Evolutionary conservation across 2,329 filamentous ascomycete genomes (phyloP), one percentile per base, ranked within the genome.

Genomic region (Monilinia fructicola): DNA sequence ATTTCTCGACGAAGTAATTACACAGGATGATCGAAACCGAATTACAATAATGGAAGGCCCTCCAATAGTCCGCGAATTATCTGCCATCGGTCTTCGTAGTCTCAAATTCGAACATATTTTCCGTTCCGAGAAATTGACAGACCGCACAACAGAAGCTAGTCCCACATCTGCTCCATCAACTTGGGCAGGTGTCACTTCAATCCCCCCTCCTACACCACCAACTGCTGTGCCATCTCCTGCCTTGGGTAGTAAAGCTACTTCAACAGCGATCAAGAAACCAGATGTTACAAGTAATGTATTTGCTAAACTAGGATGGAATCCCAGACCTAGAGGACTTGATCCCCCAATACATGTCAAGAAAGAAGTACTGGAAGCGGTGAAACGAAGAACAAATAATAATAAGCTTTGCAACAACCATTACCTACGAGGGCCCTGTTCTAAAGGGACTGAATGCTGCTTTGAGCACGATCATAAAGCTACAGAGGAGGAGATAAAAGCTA

Each of bases 371-470:
- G 85, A 87, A 18, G 79, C 76, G 28, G 81, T 88, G 71, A 87
- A 85, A 77, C 84, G 81, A 73, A 79, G 85, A 67, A 83, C 81
- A 65, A 82, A 65, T 26, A 78, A 76, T 70, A 80, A 83, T 68
- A 87, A 87, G 75, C 77, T 87, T 10, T 88, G 86, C 78, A 88
- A 88, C 74, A 85, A 85, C 59, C 84, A 86, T 72, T 87, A 85
- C 72, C 79, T 88, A 40, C 80, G 84, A 23, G 85, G 84, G 0
- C 82, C 82, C 0, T 88, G 86, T 70, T 74, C 78, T 58, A 87
- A 86, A 71, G 79, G 81, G 14, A 78, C 81, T n/a, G 77, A 79
- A 6, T 88, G 86, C 76, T 78, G 77, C 60, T 88, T 87, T 71
- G 82, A 84, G 67, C 86, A 88, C 74, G 78, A 82, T 55, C 83